phyloP scores from a whole-genome alignment of 2,329 filamentous ascomycete species.

The Truncatella angustata region DNA sequence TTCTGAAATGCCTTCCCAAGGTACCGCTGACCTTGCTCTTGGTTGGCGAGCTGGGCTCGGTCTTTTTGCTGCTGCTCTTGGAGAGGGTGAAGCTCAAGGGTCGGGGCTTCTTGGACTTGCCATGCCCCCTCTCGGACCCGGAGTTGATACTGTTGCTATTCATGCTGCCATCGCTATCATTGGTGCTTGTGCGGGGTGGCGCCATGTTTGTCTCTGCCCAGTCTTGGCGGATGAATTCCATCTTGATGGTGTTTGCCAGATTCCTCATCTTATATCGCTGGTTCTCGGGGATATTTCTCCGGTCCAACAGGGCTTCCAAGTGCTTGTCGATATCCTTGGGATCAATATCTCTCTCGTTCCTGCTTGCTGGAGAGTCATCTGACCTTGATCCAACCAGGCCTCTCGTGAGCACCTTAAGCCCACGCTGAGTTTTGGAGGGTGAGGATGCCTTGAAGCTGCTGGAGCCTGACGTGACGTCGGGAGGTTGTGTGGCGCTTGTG shows the following conservation, averaged over 20 bases:
- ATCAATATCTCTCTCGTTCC: conserved; percentile 51
- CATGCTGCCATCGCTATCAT: conserved; percentile 40
- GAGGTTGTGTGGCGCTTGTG: conserved; percentile 25
- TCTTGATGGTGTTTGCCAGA: conserved; percentile 85
- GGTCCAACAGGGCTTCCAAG: conserved; percentile 68
- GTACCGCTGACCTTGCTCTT: conserved; percentile 73
- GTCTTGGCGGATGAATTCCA: conserved; percentile 91
- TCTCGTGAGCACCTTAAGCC: conserved; percentile 37
- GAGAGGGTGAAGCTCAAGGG: conserved; percentile 79
- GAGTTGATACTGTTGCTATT: no score
- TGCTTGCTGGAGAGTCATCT: conserved; percentile 35
- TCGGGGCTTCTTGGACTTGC: conserved; percentile 58
- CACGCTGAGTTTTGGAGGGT: conserved; percentile 38
- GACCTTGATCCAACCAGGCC: conserved; percentile 34
- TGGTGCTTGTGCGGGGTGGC: conserved; percentile 22
- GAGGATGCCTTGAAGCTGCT: conserved; percentile 22
- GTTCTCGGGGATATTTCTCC: conserved; percentile 89
- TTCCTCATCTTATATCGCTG: conserved; percentile 94
- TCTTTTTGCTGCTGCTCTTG: conserved; percentile 50
- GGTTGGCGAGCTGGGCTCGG: conserved; percentile 62
- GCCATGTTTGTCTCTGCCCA: conserved; percentile 59
- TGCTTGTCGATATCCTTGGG: conserved; percentile 56
- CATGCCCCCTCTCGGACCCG: conserved; percentile 41
- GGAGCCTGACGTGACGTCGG: conserved; percentile 14
- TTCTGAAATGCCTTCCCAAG: conserved; percentile 62